These are phyloP conservation scores for Diaporthe eres DNA, from an alignment of 2,329 filamentous ascomycete genomes.

Conservation along the genomic window DNA sequence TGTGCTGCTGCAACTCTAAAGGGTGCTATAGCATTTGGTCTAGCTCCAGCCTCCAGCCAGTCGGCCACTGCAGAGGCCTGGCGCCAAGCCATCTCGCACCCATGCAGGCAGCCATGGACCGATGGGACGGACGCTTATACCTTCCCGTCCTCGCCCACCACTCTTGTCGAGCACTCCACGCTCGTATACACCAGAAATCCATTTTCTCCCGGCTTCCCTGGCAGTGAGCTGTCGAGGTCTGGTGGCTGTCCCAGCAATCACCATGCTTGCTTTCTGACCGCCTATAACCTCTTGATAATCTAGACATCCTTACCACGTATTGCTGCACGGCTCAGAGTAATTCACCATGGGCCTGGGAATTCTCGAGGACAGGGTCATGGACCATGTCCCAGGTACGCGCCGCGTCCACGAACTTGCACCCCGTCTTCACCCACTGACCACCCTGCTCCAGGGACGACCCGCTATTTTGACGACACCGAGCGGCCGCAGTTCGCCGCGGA, in stretches of 20 bases:
- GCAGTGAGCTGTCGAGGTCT: slow-evolving; percentile 18
- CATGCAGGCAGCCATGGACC: background rate
- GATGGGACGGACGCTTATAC: background rate
- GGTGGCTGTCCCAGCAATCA: slow-evolving; percentile 15
- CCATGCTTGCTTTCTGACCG: slow-evolving; percentile 2
- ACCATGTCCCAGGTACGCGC: slow-evolving; percentile 80
- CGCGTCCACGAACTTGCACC: background rate
- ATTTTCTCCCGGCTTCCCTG: background rate
- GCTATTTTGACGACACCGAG: slow-evolving; percentile 74
- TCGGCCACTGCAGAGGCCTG: background rate
- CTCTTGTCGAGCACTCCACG: background rate
- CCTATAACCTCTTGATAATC: background rate
- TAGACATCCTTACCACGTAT: background rate
- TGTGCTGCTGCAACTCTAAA: slow-evolving; percentile 25
- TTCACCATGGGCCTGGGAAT: slow-evolving; percentile 78
- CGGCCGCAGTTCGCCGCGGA: slow-evolving; percentile 59
- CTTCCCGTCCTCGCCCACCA: slow-evolving; percentile 18
- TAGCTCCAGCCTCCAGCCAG: slow-evolving; percentile 24
- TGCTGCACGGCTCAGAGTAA: background rate
- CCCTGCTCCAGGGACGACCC: slow-evolving; percentile 66
- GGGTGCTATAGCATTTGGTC: background rate
- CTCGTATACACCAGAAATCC: background rate
- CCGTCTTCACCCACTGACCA: slow-evolving; percentile 22
- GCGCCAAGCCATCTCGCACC: background rate
- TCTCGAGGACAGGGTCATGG: slow-evolving; percentile 75